Base-by-base conservation (phyloP, 495 filamentous ascomycete genomes). In the Amphirosellinia nigrospora region DNA sequence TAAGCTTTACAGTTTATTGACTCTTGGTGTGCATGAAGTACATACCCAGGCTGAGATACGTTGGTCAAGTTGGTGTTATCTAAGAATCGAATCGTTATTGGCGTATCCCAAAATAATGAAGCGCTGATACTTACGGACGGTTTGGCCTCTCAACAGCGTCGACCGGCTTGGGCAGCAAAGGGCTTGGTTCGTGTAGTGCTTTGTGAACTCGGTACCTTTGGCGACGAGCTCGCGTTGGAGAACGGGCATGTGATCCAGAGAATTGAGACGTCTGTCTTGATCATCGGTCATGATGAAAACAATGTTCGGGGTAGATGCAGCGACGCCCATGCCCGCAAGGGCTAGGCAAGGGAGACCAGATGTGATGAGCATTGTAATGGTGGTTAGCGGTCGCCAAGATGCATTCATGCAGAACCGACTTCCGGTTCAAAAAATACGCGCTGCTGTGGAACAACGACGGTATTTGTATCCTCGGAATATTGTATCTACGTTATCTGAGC, bases 271-370 rank as follows among this genome's bases (percentile, higher is more conserved):
- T 2, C 82, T 71, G 45, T 87, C 85, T 72, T 87, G 85, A 59
- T 87, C 84, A 61, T 87, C 85, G 6, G 83, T 86, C 34, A 87
- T 75, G 39, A 87, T 75, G 60, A 87, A 85, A 4, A 87, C 74
- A 43, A 87, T 78, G 52, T 86, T 86, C 16, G 85, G 84, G 13
- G 59, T 58, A 30, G 43, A 6, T 16, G 41, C 48, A 7, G 50
- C 50, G 7, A 30, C 50, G 5, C 50, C 13, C 21, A 21, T 3
- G 34, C 38, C 52, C 32, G 15, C 66, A 21, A 59, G 61, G 41
- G 28, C 61, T 8, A 64, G 21, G 43, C 4, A 53, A 53, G 50
- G 13, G 26, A 53, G 50, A 53, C 28, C 0, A 53, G 11, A 23
- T 16, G 3, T 6, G 50, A 30, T 53, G 4, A 53, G 26, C 1